phyloP scores from a whole-genome alignment of 2,329 filamentous ascomycete genomes.

The Paraconiothyrium sp. region DNA sequence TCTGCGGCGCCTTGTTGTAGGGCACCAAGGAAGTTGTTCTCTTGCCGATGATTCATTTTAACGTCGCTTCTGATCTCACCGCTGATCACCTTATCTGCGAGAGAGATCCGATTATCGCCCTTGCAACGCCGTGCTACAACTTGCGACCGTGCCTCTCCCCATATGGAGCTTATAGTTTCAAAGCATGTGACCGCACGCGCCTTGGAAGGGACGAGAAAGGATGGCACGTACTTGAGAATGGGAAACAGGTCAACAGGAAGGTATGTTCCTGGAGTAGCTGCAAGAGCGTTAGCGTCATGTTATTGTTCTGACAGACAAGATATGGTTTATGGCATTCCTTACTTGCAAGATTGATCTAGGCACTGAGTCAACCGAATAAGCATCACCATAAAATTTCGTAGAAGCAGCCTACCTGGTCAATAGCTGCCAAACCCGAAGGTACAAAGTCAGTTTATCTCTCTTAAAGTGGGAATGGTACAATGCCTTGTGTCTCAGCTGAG shows the following conservation, averaged over 20 bases:
- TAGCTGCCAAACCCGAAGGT: background rate
- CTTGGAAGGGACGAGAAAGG: constrained; percentile 25
- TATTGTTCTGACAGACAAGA: constrained; percentile 25
- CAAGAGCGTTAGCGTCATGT: constrained; percentile 21
- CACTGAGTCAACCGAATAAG: too few species aligned
- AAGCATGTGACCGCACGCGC: constrained; percentile 28
- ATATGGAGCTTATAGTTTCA: constrained; percentile 25
- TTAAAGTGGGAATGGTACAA: too few species aligned
- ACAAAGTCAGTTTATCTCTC: too few species aligned
- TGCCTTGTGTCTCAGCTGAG: too few species aligned
- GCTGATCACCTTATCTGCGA: constrained; percentile 36
- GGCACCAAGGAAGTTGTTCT: constrained; percentile 25
- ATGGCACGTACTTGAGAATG: constrained; percentile 34
- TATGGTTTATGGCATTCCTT: background rate
- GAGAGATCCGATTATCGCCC: constrained; percentile 32
- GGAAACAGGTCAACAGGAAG: constrained; percentile 35
- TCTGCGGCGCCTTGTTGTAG: constrained; percentile 34
- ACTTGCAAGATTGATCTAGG: constrained; percentile 8
- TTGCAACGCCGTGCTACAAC: constrained; percentile 29
- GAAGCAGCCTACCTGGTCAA: background rate
- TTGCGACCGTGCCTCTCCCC: constrained; percentile 27
- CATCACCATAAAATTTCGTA: too few species aligned
- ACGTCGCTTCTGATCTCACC: constrained; percentile 26
- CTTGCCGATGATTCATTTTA: constrained; percentile 15
- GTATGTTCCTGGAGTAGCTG: constrained; percentile 18